Base-by-base conservation (phyloP, 1,284 basidiomycete species). In the Leccinum olivaceoglutinosum region DNA sequence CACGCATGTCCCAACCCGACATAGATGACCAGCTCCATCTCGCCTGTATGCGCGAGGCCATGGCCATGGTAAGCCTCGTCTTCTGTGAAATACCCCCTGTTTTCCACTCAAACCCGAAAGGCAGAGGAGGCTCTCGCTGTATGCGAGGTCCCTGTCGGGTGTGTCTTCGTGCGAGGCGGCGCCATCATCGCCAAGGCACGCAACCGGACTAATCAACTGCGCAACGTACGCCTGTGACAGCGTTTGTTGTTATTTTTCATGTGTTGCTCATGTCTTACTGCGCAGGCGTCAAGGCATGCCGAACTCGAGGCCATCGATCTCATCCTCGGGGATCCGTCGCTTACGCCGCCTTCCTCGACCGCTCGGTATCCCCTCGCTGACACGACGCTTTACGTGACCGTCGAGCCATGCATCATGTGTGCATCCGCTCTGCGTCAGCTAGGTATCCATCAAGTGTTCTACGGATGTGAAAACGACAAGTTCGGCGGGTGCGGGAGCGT, bases 321-420 rank as follows among this genome's bases (percentile, higher is more conserved):
- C 69, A 94, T 99, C 66, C 80, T 98, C 12, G 82, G 88, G 0
- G 81, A 88, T 70, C 75, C 81, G 69, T 57, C 73, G 59, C 76
- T 89, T 63, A 89, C 88, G 4, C 82, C 86, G n/a, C 71, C 75
- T 58, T 68, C 71, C 2, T 70, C 70, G 29, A 53, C 73, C 29
- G 57, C 74, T 6, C 72, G 75, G 55, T 85, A 89, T 68, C 90
- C 93, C 4, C 84, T 98, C 53, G 82, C 83, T 1, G 81, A 85
- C 12, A 96, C 94, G 25, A 93, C 88, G 2, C 86, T 99, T 18
- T 99, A 99, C 75, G 97, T 99, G 61, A 99, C 97, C 0, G 96
- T 99, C 61, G 97, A 99, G 77, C 97, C 97, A 0, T 99, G 97
- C 76, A 94, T 99, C 73, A 99, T 99, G 97, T 99, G 97, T 69